Conservation (phyloP, 768 basidiomycete species). For the Neoboletus subvelutipes region DNA sequence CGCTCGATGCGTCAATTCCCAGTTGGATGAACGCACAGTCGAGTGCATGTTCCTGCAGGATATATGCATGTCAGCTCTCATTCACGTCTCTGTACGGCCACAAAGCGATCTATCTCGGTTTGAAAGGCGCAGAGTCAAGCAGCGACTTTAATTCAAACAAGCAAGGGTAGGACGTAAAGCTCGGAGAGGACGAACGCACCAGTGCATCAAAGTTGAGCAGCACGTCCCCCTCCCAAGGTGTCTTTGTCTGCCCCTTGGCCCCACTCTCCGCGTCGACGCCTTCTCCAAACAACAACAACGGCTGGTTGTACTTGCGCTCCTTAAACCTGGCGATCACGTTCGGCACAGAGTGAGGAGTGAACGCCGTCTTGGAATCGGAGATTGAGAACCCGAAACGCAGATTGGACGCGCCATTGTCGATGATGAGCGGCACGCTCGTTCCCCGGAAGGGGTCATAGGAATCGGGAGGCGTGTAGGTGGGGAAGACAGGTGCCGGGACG, state of each 20-base stretch:
- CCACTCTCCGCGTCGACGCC: constrained; percentile 86
- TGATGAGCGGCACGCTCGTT: constrained; percentile 64
- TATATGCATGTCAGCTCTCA: constrained; percentile 7
- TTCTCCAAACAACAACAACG: constrained; percentile 84
- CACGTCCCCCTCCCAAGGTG: constrained; percentile 94
- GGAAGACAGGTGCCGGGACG: constrained; percentile 28
- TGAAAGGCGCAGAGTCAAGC: constrained; percentile 4
- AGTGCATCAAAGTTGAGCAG: constrained; percentile 89
- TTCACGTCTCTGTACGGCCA: background rate
- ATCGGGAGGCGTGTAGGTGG: constrained; percentile 37
- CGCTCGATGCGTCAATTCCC: constrained; percentile 70
- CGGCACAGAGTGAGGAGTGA: constrained; percentile 53
- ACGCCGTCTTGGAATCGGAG: constrained; percentile 26
- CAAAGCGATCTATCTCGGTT: background rate
- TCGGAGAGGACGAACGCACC: constrained; percentile 50
- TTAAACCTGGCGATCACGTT: constrained; percentile 87
- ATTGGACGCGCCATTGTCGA: constrained; percentile 86
- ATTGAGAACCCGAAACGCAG: constrained; percentile 84
- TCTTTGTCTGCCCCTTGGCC: constrained; percentile 72
- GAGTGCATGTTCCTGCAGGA: constrained; percentile 84
- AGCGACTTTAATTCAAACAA: background rate
- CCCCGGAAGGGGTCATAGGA: constrained; percentile 53
- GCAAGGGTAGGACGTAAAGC: background rate
- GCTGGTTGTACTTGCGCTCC: constrained; percentile 81
- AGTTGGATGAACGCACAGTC: constrained; percentile 90